Percentiles rank a stretch among this genome's conserved stretches.
Evolutionary conservation across 2,329 filamentous ascomycete species (phyloP).

Genomic region (Pochonia chlamydosporia): DNA sequence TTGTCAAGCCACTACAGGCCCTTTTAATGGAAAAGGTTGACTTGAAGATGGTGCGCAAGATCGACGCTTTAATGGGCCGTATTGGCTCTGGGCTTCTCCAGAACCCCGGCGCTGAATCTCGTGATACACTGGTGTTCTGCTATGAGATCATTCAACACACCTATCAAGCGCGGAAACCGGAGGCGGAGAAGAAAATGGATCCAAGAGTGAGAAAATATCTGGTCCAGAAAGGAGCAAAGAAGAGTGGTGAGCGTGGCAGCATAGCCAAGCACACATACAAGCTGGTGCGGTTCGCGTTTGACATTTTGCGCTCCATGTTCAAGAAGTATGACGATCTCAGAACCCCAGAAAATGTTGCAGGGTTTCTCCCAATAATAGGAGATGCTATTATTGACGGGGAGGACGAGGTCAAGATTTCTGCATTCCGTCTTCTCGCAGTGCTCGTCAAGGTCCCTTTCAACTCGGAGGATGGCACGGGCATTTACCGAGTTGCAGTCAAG

Average conservation of each 20-base stretch:
- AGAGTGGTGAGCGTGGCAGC: constrained; percentile 62
- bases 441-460: constrained; percentile 80
- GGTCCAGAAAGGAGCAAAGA: constrained; percentile 72
- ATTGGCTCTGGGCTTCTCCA: constrained; percentile 78
- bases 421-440: constrained; percentile 77
- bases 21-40: constrained; percentile 81
- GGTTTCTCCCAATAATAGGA: constrained; percentile 83
- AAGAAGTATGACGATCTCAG: constrained; percentile 79
- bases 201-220: constrained; percentile 67
- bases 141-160: constrained; percentile 90
- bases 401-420: constrained; percentile 87
- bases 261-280: constrained; percentile 83
- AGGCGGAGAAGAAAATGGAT: constrained; percentile 50
- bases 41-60: constrained; percentile 76
- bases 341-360: constrained; percentile 71
- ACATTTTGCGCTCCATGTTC: constrained; percentile 77
- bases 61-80: constrained; percentile 80
- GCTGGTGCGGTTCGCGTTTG: constrained; percentile 79
- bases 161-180: constrained; percentile 57
- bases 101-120: constrained; percentile 71
- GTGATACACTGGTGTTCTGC: constrained; percentile 86
- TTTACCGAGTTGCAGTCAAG: constrained; percentile 72
- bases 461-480: constrained; percentile 57
- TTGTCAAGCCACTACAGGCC: constrained; percentile 72
- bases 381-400: constrained; percentile 79